Evolutionary conservation across 2,329 filamentous ascomycete genomes (phyloP).

Genomic region (Cladobotryum protrusum): DNA sequence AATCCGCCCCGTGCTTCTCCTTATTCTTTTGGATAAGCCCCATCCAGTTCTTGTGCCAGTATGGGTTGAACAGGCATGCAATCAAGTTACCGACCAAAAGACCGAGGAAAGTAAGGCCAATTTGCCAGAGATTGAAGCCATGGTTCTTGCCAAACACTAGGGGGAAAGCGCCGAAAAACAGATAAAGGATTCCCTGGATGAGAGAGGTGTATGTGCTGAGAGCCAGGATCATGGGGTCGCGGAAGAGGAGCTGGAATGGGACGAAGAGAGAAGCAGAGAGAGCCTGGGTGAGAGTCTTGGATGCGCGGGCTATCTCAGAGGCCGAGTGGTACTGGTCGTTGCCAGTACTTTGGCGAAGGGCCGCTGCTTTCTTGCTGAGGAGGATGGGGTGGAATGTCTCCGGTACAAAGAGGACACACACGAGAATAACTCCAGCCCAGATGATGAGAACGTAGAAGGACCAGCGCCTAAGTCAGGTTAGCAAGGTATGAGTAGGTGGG

Average conservation of each 20-base stretch:
- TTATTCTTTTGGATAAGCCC: too few species aligned
- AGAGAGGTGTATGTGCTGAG: slow-evolving; percentile 79
- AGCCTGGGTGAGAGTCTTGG: not conserved
- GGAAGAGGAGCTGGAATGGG: slow-evolving; percentile 25
- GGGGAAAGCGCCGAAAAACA: slow-evolving; percentile 85
- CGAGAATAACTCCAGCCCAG: too few species aligned
- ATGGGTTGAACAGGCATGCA: too few species aligned
- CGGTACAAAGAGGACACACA: too few species aligned
- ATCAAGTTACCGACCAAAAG: too few species aligned
- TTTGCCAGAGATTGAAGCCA: slow-evolving; percentile 66
- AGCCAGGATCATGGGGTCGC: slow-evolving; percentile 79
- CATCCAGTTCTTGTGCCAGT: too few species aligned
- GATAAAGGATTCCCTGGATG: slow-evolving; percentile 76
- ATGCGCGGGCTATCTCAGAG: not conserved
- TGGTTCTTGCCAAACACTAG: slow-evolving; percentile 71
- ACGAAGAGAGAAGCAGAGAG: not conserved
- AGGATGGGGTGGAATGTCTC: too few species aligned
- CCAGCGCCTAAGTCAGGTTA: not conserved
- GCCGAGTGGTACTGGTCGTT: too few species aligned
- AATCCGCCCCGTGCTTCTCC: too few species aligned
- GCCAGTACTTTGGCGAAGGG: too few species aligned
- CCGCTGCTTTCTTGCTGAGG: too few species aligned
- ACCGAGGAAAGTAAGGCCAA: slow-evolving; percentile 40
- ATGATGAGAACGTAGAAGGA: too few species aligned
- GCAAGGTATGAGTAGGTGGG: slow-evolving; percentile 56